Base-by-base conservation (phyloP, 2,329 filamentous ascomycete genomes). In the Pestalotiopsis sp. region DNA sequence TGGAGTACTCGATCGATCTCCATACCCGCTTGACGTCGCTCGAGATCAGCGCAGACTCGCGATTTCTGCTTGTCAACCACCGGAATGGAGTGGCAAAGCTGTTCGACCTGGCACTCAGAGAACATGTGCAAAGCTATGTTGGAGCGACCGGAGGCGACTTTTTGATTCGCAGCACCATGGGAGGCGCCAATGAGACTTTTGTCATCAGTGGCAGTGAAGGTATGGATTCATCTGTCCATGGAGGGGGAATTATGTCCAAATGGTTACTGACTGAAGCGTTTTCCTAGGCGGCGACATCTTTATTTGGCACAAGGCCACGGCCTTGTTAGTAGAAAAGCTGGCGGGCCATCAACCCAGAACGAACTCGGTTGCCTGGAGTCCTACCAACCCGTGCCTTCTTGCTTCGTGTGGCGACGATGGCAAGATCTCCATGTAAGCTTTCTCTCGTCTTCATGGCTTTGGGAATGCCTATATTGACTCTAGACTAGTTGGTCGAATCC, bases 201-300 rank as follows among this genome's bases (percentile, higher is more conserved):
- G 92, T 98, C 11, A 86, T 97, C 36, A 95, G 93, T 75, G 96
- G 96, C 12, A 97, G 94, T 75, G 94, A 98, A 87, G 92, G 93
- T 94, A 83, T 75, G 84, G 74, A 41, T 56, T 31, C 36, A 45
- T 31, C 13, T 62, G 31, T n/a, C 36, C 17, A 41, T 40, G 23
- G 62, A 31, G 12, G 41, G 5, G 23, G 25, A 69, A 63, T 68
- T 69, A 69, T 72, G 9, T 9, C 31, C 31, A 36, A 69, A 68
- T 40, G n/a, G 20, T 52, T 52, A 14, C 41, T 49, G 13, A 52
- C 38, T 65, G 41, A 65, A 38, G 11, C 9, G 9, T 25, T 45
- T 31, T 49, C 4, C 25, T 62, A 87, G 89, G 90, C 71, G 89
- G 90, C 2, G 86, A 87, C 68, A 87, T 98, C 57, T 92, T 94